A percentile compares a stretch with the other conserved stretches of the same genome.
Conservation (phyloP, 306 rosid species). For the Delonix regia region DNA sequence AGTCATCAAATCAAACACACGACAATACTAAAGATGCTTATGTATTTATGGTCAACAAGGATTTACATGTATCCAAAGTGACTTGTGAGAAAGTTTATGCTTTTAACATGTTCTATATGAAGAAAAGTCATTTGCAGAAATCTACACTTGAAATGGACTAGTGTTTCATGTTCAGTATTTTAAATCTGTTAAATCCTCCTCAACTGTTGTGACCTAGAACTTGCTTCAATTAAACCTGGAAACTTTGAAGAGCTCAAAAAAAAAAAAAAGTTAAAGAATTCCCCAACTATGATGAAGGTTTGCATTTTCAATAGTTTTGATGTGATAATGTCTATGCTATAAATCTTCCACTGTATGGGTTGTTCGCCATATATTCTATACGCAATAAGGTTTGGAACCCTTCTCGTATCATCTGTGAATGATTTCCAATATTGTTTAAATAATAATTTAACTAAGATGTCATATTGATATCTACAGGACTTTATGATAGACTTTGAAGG, state of each 20-base stretch:
- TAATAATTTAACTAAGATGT: not conserved
- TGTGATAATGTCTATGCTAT: not conserved
- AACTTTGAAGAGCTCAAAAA: too few relatives aligned
- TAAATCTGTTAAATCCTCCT: too few relatives aligned
- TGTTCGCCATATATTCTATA: not conserved
- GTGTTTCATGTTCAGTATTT: not conserved
- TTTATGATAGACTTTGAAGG: not conserved
- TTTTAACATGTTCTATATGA: slow-evolving; percentile 28
- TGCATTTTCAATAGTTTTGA: not conserved
- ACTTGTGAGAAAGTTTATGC: slow-evolving; percentile 50
- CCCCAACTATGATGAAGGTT: not conserved
- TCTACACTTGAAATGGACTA: slow-evolving; percentile 34
- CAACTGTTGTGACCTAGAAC: too few relatives aligned
- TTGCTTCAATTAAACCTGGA: too few relatives aligned
- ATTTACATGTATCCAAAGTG: slow-evolving; percentile 62
- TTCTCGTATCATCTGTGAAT: not conserved
- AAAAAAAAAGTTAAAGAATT: too few relatives aligned
- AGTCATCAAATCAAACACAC: slow-evolving; percentile 49
- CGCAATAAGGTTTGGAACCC: not conserved
- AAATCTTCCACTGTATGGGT: not conserved
- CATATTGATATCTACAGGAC: not conserved
- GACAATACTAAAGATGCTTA: slow-evolving; percentile 55
- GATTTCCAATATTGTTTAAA: not conserved
- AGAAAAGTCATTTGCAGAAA: slow-evolving; percentile 34
- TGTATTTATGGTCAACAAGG: slow-evolving; percentile 61